Evolutionary conservation across 768 basidiomycete genomes (phyloP).

Genomic region (Fomitopsis pulvina): DNA sequence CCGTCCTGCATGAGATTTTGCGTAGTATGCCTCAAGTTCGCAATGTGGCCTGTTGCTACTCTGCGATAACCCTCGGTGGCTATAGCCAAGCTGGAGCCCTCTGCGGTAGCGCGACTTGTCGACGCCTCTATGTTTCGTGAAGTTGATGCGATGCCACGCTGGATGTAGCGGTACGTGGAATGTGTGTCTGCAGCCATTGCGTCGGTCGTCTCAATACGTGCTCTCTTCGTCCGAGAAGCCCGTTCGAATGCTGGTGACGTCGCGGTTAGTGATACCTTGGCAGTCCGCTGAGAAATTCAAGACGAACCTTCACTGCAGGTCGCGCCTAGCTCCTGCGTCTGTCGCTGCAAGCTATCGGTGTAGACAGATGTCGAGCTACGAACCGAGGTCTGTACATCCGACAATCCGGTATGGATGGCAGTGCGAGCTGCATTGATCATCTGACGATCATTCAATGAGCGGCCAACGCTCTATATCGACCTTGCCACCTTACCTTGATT

Average conservation of each 20-base stretch:
- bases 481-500: conserved; percentile 40
- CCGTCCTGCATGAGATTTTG: conserved; percentile 50
- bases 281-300: not conserved
- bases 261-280: not conserved
- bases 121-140: conserved; percentile 42
- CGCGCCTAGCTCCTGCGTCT: conserved; percentile 36
- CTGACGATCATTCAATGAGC: conserved; percentile 24
- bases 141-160: conserved; percentile 43
- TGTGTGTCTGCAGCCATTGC: conserved; percentile 43
- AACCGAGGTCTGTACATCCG: conserved; percentile 37
- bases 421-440: conserved; percentile 31
- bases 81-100: conserved; percentile 38
- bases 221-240: conserved; percentile 56
- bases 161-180: conserved; percentile 44
- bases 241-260: conserved; percentile 50
- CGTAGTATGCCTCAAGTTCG: conserved; percentile 42
- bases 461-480: conserved; percentile 8
- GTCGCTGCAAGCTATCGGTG: conserved; percentile 44
- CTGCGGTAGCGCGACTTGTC: conserved; percentile 36
- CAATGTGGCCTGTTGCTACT: conserved; percentile 36
- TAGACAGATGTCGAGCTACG: conserved; percentile 43
- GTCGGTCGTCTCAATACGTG: conserved; percentile 54
- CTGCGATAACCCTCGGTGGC: conserved; percentile 39
- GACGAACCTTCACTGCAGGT: conserved; percentile 40
- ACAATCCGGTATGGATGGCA: conserved; percentile 36